Conservation (phyloP, 2,329 filamentous ascomycete species). For the Fusarium poae region DNA sequence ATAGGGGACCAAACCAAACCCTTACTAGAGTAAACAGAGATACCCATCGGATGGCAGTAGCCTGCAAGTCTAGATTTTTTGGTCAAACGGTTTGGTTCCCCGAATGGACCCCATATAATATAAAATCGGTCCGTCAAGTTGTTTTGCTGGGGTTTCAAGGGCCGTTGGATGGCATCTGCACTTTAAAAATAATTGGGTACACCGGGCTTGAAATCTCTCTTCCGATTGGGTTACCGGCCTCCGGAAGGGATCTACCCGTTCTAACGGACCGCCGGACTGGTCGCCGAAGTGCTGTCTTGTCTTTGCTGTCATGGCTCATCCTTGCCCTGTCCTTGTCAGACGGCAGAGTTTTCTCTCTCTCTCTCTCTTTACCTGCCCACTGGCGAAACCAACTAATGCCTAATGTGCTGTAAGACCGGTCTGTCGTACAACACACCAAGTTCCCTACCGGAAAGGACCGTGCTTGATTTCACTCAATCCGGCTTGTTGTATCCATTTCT, state of each 20-base stretch:
- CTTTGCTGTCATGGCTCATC: neutral
- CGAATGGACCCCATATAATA: constrained; percentile 7
- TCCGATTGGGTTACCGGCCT: constrained; percentile 32
- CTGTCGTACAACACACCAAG: constrained; percentile 14
- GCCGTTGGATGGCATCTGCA: constrained; percentile 26
- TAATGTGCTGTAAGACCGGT: constrained; percentile 9
- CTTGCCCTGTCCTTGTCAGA: neutral
- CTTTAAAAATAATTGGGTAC: constrained; percentile 20
- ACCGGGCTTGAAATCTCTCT: constrained; percentile 13
- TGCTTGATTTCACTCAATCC: constrained; percentile 13
- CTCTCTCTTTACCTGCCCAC: neutral
- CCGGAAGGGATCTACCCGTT: constrained; percentile 38
- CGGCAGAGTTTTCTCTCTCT: neutral
- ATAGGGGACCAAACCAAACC: neutral
- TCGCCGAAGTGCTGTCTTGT: constrained; percentile 21
- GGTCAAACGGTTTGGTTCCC: constrained; percentile 7
- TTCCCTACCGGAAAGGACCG: constrained; percentile 1
- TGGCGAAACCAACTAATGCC: constrained; percentile 6
- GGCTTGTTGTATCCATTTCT: constrained; percentile 3
- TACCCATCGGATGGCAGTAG: constrained; percentile 26
- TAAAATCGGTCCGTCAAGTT: constrained; percentile 29
- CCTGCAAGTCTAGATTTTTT: neutral
- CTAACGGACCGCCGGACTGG: constrained; percentile 31
- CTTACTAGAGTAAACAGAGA: constrained; percentile 9
- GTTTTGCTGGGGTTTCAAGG: constrained; percentile 31